These are phyloP conservation scores for Chaetomiaceae sp. DNA, from an alignment of 2,329 filamentous ascomycete genomes.

Conservation along the genomic window DNA sequence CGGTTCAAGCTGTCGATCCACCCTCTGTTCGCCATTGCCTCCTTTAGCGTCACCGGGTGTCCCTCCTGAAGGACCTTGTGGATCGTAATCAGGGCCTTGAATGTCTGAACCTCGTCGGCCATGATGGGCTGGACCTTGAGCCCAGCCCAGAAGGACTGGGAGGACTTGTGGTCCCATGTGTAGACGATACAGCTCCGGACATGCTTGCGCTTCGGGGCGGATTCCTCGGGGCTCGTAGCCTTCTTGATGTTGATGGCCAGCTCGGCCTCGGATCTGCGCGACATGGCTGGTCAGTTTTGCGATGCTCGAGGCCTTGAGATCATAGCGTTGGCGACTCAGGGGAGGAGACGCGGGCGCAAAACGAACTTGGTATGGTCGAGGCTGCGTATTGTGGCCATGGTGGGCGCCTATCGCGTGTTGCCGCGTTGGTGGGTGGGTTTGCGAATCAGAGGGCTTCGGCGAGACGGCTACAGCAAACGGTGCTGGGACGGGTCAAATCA, in stretches of 20 bases:
- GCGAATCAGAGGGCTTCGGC: constrained; percentile 14
- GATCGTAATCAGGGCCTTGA: constrained; percentile 95
- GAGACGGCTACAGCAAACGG: not conserved
- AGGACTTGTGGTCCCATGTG: constrained; percentile 98
- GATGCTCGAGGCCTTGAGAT: not conserved
- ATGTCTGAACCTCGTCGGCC: constrained; percentile 96
- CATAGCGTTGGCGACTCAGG: not conserved
- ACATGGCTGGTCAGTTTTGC: constrained; percentile 22
- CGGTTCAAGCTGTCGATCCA: constrained; percentile 93
- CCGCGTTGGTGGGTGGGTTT: constrained; percentile 4
- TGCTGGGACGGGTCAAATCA: constrained; percentile 10
- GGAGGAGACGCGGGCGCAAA: not conserved
- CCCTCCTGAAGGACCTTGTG: constrained; percentile 98
- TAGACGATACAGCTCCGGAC: constrained; percentile 97
- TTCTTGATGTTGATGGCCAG: constrained; percentile 67
- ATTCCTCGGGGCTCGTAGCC: constrained; percentile 64
- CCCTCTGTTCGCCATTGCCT: constrained; percentile 80
- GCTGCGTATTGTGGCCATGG: constrained; percentile 33
- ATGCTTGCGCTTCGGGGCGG: constrained; percentile 78
- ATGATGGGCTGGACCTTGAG: constrained; percentile 99
- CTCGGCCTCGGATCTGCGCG: constrained; percentile 60
- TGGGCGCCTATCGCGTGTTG: constrained; percentile 23
- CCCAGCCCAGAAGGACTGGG: constrained; percentile 90
- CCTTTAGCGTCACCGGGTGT: constrained; percentile 79
- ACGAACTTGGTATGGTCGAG: constrained; percentile 34